A percentile compares a stretch with the other conserved stretches of the same genome.
phyloP scores from a whole-genome alignment of 176 grass and related monocot species.

The Chrysopogon serrulatus region DNA sequence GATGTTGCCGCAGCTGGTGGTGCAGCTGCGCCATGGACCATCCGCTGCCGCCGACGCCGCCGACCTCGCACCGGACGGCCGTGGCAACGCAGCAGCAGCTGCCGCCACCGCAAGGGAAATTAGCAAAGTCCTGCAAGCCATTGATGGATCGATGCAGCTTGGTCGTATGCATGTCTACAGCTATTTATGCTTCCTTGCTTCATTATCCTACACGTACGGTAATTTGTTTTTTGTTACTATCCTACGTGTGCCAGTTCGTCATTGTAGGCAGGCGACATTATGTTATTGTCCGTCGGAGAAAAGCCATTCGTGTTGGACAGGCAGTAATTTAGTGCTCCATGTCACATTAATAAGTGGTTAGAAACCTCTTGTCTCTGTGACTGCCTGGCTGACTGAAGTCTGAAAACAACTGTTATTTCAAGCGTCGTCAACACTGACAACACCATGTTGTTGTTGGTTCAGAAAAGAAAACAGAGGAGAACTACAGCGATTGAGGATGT shows the following conservation, averaged over 20 bases:
- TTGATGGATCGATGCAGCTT: not conserved
- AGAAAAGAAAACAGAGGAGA: too few relatives aligned
- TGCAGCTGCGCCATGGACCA: not conserved
- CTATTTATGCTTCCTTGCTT: not conserved
- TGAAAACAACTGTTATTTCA: too few relatives aligned
- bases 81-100: not conserved
- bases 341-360: not conserved
- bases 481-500: too few relatives aligned
- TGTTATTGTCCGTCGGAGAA: not conserved
- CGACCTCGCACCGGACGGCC: not conserved
- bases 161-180: not conserved
- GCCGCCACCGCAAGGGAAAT: not conserved
- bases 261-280: not conserved
- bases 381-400: not conserved
- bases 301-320: not conserved
- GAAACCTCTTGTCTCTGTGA: not conserved
- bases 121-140: not conserved
- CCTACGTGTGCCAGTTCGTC: not conserved
- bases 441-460: too few relatives aligned
- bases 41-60: not conserved
- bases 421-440: too few relatives aligned
- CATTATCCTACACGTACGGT: not conserved
- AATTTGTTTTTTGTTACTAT: not conserved
- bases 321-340: not conserved
- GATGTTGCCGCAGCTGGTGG: conserved; percentile 30